These are phyloP conservation scores for Scleromitrula shiraiana DNA, from an alignment of 2,329 filamentous ascomycete species.

Conservation along the genomic window DNA sequence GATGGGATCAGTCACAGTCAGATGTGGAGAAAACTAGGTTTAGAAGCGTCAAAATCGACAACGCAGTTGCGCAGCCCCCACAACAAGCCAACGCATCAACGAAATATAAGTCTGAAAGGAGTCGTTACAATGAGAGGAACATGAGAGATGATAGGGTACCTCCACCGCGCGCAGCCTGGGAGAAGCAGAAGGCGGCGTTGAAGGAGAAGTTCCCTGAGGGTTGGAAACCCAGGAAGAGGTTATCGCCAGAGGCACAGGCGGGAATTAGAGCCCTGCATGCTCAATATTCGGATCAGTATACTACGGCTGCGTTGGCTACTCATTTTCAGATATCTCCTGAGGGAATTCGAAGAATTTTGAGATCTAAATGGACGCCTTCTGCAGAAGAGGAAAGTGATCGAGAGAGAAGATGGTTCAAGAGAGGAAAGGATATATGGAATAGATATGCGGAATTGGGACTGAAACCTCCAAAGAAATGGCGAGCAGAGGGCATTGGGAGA, in stretches of 20 bases:
- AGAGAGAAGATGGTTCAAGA: conserved; percentile 52
- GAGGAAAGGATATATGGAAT: conserved; percentile 53
- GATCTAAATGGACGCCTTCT: conserved; percentile 63
- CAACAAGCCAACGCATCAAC: conserved; percentile 8
- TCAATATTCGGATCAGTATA: conserved; percentile 70
- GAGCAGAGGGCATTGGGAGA: conserved; percentile 31
- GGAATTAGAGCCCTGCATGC: conserved; percentile 78
- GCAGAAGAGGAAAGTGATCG: conserved; percentile 48
- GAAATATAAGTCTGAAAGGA: background rate
- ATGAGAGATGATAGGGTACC: conserved; percentile 14
- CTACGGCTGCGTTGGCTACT: conserved; percentile 61
- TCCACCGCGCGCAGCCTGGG: conserved; percentile 51
- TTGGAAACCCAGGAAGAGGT: conserved; percentile 76
- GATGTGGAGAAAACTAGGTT: background rate
- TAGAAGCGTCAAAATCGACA: conserved; percentile 7
- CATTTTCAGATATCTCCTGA: conserved; percentile 85
- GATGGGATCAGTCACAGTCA: background rate
- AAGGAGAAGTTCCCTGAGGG: conserved; percentile 71
- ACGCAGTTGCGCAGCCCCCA: conserved; percentile 1
- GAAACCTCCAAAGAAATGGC: conserved; percentile 55
- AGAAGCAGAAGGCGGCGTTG: conserved; percentile 65
- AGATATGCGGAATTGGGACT: conserved; percentile 51
- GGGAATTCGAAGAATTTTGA: conserved; percentile 78
- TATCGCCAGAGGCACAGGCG: conserved; percentile 88
- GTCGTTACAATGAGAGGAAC: background rate